These are phyloP conservation scores for Starmerella etchellsii DNA, from an alignment of 805 yeast genomes.

Conservation along the genomic window DNA sequence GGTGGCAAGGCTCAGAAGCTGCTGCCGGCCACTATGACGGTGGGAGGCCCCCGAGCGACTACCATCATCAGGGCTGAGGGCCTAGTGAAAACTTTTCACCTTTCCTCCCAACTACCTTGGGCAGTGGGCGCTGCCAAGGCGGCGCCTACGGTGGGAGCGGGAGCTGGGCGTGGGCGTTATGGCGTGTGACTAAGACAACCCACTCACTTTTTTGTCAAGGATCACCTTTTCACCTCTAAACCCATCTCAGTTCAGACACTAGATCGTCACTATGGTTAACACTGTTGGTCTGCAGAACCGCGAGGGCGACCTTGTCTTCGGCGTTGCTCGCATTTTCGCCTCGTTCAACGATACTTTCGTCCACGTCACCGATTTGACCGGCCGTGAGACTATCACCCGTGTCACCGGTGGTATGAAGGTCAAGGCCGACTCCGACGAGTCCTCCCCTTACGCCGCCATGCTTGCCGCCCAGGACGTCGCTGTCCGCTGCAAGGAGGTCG, in stretches of 20 bases:
- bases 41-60: too few species aligned
- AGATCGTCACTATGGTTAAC: slow-evolving; percentile 18
- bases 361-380: slow-evolving; percentile 97
- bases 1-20: too few species aligned
- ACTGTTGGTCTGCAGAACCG: slow-evolving; percentile 75
- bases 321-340: slow-evolving; percentile 99
- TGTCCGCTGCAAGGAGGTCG: slow-evolving; percentile 97
- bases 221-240: slow-evolving; percentile 11
- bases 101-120: too few species aligned
- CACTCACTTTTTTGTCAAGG: slow-evolving; percentile 18
- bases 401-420: slow-evolving; percentile 99
- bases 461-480: slow-evolving; percentile 99
- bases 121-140: too few species aligned
- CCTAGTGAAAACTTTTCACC: background rate
- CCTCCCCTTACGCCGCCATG: slow-evolving; percentile 99
- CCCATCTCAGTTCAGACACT: slow-evolving; percentile 2
- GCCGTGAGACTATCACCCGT: slow-evolving; percentile 99
- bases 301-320: slow-evolving; percentile 97
- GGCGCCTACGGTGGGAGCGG: too few species aligned
- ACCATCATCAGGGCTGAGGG: slow-evolving; percentile 7
- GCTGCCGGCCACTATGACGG: too few species aligned
- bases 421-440: slow-evolving; percentile 99
- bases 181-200: slow-evolving; percentile 15
- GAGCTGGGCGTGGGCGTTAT: too few species aligned
- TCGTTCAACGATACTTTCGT: slow-evolving; percentile 99